phyloP scores from a whole-genome alignment of 2,329 filamentous ascomycete genomes.

The Ophiostoma populinum region DNA sequence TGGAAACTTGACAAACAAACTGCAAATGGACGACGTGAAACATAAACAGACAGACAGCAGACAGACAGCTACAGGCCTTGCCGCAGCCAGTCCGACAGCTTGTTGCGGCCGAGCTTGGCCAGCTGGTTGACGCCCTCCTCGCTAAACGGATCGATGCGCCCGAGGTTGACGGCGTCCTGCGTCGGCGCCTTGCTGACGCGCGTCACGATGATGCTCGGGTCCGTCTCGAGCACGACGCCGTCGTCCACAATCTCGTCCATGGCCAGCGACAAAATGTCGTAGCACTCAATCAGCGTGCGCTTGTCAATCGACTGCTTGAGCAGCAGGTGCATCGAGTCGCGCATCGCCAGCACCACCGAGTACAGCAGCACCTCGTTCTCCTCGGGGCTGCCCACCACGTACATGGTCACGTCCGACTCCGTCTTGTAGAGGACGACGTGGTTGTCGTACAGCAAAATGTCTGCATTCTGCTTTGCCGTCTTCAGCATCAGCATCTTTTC shows the following conservation, averaged over 20 bases:
- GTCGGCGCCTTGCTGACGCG: constrained; percentile 82
- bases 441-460: constrained; percentile 96
- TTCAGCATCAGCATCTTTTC: constrained; percentile 93
- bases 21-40: not conserved
- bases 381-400: constrained; percentile 76
- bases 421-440: constrained; percentile 94
- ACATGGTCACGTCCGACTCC: constrained; percentile 89
- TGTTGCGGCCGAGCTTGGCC: constrained; percentile 83
- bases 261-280: constrained; percentile 83
- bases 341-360: constrained; percentile 78
- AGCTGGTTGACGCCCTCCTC: constrained; percentile 91
- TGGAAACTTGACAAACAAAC: constrained; percentile 5
- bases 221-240: constrained; percentile 92
- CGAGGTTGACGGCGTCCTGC: constrained; percentile 68
- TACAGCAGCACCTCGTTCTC: constrained; percentile 97
- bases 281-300: constrained; percentile 95
- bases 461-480: constrained; percentile 83
- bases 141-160: constrained; percentile 75
- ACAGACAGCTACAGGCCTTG: constrained; percentile 44
- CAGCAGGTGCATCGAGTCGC: constrained; percentile 76
- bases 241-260: constrained; percentile 94
- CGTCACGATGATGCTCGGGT: constrained; percentile 84
- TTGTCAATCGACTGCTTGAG: constrained; percentile 98
- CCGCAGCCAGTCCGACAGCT: constrained; percentile 78
- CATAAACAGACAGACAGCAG: not conserved